These are phyloP conservation scores for Tetrahymena elliotti DNA, from an alignment of 73 alveolate genomes.

Conservation along the genomic window DNA sequence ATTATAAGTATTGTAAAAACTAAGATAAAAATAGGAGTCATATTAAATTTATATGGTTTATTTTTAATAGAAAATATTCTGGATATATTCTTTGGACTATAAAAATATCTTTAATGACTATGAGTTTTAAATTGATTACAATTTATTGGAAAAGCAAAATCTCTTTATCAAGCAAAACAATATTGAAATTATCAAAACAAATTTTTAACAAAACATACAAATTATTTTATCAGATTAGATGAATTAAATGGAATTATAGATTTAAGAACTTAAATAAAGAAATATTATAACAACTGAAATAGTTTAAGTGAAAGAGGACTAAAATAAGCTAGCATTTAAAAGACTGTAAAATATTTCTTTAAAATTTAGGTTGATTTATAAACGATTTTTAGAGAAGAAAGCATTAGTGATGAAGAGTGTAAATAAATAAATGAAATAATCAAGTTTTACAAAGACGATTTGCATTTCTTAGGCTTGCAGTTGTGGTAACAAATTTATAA, in stretches of 20 bases:
- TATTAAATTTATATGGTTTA: too few relatives aligned
- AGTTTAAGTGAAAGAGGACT: not conserved
- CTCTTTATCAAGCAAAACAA: not conserved
- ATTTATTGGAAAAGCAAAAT: not conserved
- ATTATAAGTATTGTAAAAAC: too few relatives aligned
- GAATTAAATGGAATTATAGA: not conserved
- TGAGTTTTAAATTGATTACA: not conserved
- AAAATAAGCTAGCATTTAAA: not conserved
- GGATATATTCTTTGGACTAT: not conserved
- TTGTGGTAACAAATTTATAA: not conserved
- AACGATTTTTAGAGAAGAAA: not conserved
- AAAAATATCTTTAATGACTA: not conserved
- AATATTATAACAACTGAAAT: not conserved
- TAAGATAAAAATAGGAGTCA: too few relatives aligned
- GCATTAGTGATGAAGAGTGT: not conserved
- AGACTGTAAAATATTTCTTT: not conserved
- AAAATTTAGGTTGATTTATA: not conserved
- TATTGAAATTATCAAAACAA: not conserved
- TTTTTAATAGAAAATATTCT: not conserved
- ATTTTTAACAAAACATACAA: not conserved
- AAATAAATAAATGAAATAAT: not conserved
- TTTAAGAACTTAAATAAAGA: not conserved
- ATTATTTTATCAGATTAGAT: not conserved
- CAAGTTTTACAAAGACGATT: not conserved
- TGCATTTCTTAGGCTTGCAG: not conserved